A percentile compares a stretch with the other conserved stretches of the same genome.
Evolutionary conservation across 2,329 filamentous ascomycete genomes (phyloP).

Genomic region (Alternaria angustiovoidea): DNA sequence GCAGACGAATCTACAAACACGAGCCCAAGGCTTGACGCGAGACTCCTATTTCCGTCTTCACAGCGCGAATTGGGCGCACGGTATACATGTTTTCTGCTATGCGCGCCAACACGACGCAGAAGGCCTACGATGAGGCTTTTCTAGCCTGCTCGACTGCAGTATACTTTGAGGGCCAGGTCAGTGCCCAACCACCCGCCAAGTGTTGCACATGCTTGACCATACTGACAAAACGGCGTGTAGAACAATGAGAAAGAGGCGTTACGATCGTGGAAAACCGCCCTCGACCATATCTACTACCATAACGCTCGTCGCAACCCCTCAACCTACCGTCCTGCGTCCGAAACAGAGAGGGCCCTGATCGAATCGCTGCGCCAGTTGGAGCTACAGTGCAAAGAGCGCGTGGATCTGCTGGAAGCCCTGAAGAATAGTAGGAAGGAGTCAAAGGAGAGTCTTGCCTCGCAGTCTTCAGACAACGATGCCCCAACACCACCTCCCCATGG

Average conservation of each 20-base stretch:
- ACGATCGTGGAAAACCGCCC: slow-evolving; percentile 86
- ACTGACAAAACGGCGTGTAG: slow-evolving; percentile 56
- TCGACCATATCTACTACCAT: slow-evolving; percentile 88
- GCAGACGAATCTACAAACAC: slow-evolving; percentile 32
- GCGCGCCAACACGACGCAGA: slow-evolving; percentile 78
- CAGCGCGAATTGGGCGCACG: slow-evolving; percentile 19
- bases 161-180: slow-evolving; percentile 91
- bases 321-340: slow-evolving; percentile 74
- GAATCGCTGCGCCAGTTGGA: slow-evolving; percentile 85
- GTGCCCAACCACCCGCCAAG: slow-evolving; percentile 25
- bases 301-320: slow-evolving; percentile 77
- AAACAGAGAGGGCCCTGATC: slow-evolving; percentile 83
- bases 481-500: slow-evolving; percentile 36
- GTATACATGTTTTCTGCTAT: slow-evolving; percentile 42
- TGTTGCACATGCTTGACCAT: background rate
- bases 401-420: slow-evolving; percentile 85
- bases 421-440: slow-evolving; percentile 69
- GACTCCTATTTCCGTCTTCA: slow-evolving; percentile 47
- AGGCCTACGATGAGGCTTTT: slow-evolving; percentile 97
- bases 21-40: slow-evolving; percentile 18
- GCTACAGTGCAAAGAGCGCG: slow-evolving; percentile 89
- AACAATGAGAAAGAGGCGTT: slow-evolving; percentile 91
- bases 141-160: slow-evolving; percentile 93
- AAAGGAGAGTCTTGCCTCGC: slow-evolving; percentile 44
- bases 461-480: slow-evolving; percentile 28